Conservation (phyloP, 805 yeast species). For the Metschnikowia santaceciliae region DNA sequence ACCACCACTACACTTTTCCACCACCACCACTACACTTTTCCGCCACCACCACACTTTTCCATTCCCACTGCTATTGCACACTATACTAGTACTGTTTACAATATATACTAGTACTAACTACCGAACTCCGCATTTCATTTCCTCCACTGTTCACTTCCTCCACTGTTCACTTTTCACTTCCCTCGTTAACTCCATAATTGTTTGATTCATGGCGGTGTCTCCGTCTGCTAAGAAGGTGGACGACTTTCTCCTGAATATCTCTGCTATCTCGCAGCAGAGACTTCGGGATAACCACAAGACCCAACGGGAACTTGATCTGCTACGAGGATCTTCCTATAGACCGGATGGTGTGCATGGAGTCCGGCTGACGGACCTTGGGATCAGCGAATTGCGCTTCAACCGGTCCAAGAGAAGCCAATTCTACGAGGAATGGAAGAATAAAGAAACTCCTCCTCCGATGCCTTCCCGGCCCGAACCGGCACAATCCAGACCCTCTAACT, state of each 20-base stretch:
- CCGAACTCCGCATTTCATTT: too few species aligned
- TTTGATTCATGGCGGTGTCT: constrained; percentile 15
- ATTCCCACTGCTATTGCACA: too few species aligned
- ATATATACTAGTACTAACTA: too few species aligned
- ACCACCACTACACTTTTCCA: too few species aligned
- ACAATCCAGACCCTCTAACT: not conserved
- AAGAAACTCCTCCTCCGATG: constrained; percentile 16
- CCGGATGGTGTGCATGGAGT: not conserved
- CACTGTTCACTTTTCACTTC: too few species aligned
- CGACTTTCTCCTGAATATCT: constrained; percentile 34
- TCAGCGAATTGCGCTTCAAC: constrained; percentile 18
- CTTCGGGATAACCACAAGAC: constrained; percentile 33
- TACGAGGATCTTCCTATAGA: constrained; percentile 15
- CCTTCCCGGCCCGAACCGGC: constrained; percentile 6
- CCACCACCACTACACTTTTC: too few species aligned
- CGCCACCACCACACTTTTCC: too few species aligned
- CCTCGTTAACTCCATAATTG: not conserved
- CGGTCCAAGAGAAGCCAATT: constrained; percentile 9
- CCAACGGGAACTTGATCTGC: constrained; percentile 30
- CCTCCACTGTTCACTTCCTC: too few species aligned
- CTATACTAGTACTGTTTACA: too few species aligned
- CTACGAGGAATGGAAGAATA: constrained; percentile 8
- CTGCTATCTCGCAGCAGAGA: constrained; percentile 34
- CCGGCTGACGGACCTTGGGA: constrained; percentile 5
- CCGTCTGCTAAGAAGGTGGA: constrained; percentile 34